Conservation (phyloP, 1,284 basidiomycete genomes). For the Naganishia cerealis region DNA sequence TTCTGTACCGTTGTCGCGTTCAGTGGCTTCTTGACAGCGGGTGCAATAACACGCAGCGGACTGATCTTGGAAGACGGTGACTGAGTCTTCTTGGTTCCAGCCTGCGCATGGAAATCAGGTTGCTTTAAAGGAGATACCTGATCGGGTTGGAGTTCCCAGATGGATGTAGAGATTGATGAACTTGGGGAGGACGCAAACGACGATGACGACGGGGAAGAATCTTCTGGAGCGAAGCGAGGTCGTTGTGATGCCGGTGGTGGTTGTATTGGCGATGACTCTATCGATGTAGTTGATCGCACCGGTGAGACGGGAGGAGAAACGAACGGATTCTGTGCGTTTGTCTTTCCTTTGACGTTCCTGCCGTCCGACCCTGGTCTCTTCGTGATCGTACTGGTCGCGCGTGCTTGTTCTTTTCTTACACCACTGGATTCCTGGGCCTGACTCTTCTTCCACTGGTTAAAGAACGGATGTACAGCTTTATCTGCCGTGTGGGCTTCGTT, state of each 20-base stretch:
- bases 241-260: slow-evolving; percentile 32
- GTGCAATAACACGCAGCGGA: slow-evolving; percentile 7
- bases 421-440: slow-evolving; percentile 6
- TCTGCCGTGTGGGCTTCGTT: neutral
- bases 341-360: neutral
- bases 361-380: neutral
- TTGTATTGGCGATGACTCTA: slow-evolving; percentile 22
- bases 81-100: neutral
- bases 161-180: neutral
- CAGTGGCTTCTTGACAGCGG: neutral
- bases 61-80: neutral
- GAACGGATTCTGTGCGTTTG: neutral
- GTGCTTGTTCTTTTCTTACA: slow-evolving; percentile 17
- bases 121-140: neutral
- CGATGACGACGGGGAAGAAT: slow-evolving; percentile 8
- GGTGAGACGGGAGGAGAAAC: slow-evolving; percentile 5
- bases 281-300: neutral
- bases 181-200: neutral
- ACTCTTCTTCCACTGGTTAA: slow-evolving; percentile 27
- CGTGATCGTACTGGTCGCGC: neutral
- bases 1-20: neutral
- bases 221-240: slow-evolving; percentile 35
- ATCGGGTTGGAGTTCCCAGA: neutral
- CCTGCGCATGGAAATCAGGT: neutral
- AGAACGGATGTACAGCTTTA: slow-evolving; percentile 42